A percentile compares a stretch with the other conserved stretches of the same genome.
Conservation (phyloP, 148 eudicot species). For the Heliosperma pusillum region DNA sequence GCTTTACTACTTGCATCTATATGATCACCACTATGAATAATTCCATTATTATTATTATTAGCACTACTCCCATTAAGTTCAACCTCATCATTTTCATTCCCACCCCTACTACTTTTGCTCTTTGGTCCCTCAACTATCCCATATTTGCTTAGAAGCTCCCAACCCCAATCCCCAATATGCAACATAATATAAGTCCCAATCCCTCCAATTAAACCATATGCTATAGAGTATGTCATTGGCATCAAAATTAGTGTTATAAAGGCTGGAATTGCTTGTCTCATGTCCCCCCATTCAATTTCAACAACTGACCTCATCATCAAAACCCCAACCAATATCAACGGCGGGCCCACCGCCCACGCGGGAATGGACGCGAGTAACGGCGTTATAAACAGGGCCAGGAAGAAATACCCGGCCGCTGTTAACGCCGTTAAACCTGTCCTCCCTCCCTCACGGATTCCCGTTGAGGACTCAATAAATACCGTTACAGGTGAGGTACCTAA, state of each 20-base stretch:
- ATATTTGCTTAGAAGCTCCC: conserved; percentile 30
- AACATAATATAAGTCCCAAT: conserved; percentile 77
- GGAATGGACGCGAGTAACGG: conserved; percentile 92
- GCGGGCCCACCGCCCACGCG: conserved; percentile 99
- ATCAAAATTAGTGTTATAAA: conserved; percentile 73
- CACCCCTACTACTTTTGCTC: conserved; percentile 14
- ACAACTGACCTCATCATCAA: conserved; percentile 84
- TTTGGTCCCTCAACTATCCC: conserved; percentile 38
- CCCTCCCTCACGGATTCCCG: conserved; percentile 89
- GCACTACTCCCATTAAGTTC: conserved; percentile 7
- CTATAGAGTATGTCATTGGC: conserved; percentile 91
- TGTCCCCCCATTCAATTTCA: conserved; percentile 86
- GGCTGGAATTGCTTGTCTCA: conserved; percentile 90
- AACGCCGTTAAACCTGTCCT: conserved; percentile 81
- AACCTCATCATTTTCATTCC: conserved; percentile 18
- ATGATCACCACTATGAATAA: conserved; percentile 13
- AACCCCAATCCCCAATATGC: conserved; percentile 78
- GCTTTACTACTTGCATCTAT: conserved; percentile 30
- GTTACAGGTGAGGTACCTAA: conserved; percentile 95
- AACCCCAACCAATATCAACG: conserved; percentile 82
- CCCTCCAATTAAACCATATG: conserved; percentile 90
- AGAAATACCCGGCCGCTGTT: conserved; percentile 62
- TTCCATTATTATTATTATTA: conserved; percentile 1
- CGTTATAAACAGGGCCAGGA: conserved; percentile 73
- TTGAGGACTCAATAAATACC: conserved; percentile 79